Evolutionary conservation across 2,329 filamentous ascomycete genomes (phyloP), one percentile per base, ranked within the genome.

Genomic region (Cordyceps farinosa): DNA sequence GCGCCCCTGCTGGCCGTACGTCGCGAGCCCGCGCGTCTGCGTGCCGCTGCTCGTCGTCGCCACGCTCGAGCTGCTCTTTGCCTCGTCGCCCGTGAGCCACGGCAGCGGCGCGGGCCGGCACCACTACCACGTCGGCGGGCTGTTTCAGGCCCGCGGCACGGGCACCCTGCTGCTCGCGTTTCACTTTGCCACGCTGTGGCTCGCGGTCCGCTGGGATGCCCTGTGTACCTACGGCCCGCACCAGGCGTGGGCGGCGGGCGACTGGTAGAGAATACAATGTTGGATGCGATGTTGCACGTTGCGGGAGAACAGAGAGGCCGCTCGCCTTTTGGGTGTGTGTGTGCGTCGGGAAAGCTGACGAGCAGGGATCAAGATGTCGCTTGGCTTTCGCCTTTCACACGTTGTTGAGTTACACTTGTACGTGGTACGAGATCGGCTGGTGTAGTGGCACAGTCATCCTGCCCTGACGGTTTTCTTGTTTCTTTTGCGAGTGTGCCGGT

Each of bases 1-100:
- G 3, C 80, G 83, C 53, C 84, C 88, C 1, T 97, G 92, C 73
- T 86, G 86, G 72, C 92, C 92, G 0, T 87, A 87, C 63, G 86
- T 87, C 50, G 81, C 85, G n/a, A 87, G 83, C 51, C 78, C 85
- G 7, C 84, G 84, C 73, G 76, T 92, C 5, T 80, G 86, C 5
- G 87, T 89, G 67, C 86, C 89, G 3, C 77, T 96, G 2, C 76
- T 96, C 5, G 75, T 83, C 3, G 73, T 94, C 8, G 91, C 91
- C 9, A 85, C 84, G 1, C 69, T 92, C 13, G 91, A 93, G 1
- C 69, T 92, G 11, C 91, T 93, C 63, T 72, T 87, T n/a, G 80
- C 79, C 4, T 63, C 55, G 32, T 60, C 57, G 40, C 60, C 69
- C 48, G 50, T 53, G 64, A 27, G 63, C 57, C 30, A 65, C 51